phyloP scores from a whole-genome alignment of 2,329 filamentous ascomycete species.

The Torrubiella hemipterigena region DNA sequence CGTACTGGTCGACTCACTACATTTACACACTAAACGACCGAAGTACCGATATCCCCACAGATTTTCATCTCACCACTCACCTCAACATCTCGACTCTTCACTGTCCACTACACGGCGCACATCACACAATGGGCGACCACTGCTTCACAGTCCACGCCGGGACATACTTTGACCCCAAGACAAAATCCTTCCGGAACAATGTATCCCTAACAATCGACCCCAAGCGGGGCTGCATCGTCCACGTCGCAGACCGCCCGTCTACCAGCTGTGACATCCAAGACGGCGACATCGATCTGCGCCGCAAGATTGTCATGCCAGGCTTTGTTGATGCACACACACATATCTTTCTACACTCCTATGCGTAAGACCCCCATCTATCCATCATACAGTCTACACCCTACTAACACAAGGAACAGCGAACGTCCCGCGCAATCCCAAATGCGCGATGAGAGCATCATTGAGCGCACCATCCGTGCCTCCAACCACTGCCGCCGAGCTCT shows the following conservation, averaged over 20 bases:
- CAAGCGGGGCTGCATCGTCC: conserved; percentile 25
- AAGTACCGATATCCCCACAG: too few species aligned
- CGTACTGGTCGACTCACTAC: too few species aligned
- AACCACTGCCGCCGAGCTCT: conserved; percentile 40
- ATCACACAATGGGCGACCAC: conserved; percentile 1
- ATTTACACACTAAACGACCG: too few species aligned
- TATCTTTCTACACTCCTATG: conserved; percentile 40
- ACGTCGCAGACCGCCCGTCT: conserved; percentile 16
- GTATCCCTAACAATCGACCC: conserved; percentile 29
- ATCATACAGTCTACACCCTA: neutral
- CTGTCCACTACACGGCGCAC: too few species aligned
- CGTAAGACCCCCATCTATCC: conserved; percentile 13
- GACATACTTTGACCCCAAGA: conserved; percentile 31
- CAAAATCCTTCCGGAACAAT: conserved; percentile 26
- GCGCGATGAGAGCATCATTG: conserved; percentile 45
- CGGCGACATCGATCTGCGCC: conserved; percentile 40
- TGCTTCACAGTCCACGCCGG: conserved; percentile 29
- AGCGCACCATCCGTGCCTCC: conserved; percentile 40
- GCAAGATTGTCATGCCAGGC: conserved; percentile 36
- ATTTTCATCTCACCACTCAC: too few species aligned
- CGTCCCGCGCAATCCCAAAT: conserved; percentile 33
- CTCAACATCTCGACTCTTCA: too few species aligned
- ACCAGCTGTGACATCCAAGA: conserved; percentile 13
- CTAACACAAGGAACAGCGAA: conserved; percentile 17
- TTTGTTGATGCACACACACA: conserved; percentile 44